phyloP scores from a whole-genome alignment of 2,329 filamentous ascomycete genomes.

The Cephalotrichum gorgonifer region DNA sequence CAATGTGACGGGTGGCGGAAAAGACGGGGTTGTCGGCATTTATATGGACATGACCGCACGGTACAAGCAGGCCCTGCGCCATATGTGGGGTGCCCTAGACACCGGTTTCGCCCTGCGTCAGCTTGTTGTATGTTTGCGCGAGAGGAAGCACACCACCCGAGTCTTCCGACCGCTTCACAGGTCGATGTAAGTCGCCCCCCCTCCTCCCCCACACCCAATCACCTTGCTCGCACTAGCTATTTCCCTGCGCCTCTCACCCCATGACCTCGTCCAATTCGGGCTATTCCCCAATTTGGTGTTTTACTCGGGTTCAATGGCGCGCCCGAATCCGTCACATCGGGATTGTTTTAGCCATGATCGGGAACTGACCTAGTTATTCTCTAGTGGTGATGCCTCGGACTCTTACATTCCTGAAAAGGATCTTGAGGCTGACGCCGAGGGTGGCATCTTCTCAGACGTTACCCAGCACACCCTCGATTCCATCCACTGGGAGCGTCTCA shows the following conservation, averaged over 20 bases:
- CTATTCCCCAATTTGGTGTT: no score
- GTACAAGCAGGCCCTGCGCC: conserved; percentile 61
- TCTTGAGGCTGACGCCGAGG: conserved; percentile 29
- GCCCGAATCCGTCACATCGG: no score
- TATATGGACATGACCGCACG: conserved; percentile 51
- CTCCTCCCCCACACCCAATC: neutral
- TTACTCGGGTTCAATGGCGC: no score
- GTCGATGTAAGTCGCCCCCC: conserved; percentile 21
- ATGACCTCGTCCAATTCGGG: no score
- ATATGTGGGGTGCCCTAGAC: conserved; percentile 69
- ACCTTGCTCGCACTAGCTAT: no score
- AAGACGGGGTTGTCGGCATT: conserved; percentile 40
- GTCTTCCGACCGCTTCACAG: conserved; percentile 46
- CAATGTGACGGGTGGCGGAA: conserved; percentile 54
- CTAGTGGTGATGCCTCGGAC: conserved; percentile 31
- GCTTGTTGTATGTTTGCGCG: conserved; percentile 44
- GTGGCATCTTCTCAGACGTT: conserved; percentile 44
- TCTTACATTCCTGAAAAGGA: conserved; percentile 34
- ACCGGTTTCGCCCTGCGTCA: conserved; percentile 55
- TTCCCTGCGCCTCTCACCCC: no score
- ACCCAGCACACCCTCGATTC: conserved; percentile 38
- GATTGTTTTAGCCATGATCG: no score
- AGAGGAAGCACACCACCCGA: conserved; percentile 44
- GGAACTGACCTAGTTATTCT: conserved; percentile 7
- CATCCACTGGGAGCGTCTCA: conserved; percentile 44